These are phyloP conservation scores for Vitis cinerea DNA, from an alignment of 164 flowering plant genomes.

Conservation along the genomic window DNA sequence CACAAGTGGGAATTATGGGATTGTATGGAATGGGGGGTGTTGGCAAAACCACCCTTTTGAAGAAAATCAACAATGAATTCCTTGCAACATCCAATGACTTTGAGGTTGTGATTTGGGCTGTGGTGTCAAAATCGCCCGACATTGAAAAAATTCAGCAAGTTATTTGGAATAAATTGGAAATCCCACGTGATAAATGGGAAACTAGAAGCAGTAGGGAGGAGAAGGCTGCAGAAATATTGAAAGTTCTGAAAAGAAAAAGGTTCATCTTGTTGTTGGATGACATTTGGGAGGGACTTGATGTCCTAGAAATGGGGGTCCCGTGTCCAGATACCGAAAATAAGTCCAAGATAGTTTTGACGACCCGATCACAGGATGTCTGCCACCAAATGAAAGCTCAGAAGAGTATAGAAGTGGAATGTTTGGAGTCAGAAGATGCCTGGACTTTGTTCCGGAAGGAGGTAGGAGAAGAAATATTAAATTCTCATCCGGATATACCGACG, in stretches of 20 bases:
- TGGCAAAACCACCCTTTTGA: neutral
- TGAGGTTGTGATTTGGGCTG: neutral
- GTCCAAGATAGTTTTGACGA: slow-evolving; percentile 8
- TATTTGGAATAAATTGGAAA: neutral
- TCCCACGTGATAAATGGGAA: neutral
- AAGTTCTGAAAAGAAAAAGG: neutral
- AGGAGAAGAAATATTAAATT: slow-evolving; percentile 6
- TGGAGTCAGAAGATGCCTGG: slow-evolving; percentile 9
- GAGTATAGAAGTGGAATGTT: slow-evolving; percentile 6
- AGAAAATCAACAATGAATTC: neutral
- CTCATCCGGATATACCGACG: slow-evolving; percentile 7
- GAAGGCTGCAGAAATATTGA: neutral
- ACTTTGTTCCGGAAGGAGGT: slow-evolving; percentile 10
- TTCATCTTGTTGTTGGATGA: slow-evolving; percentile 14
- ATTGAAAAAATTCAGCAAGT: neutral
- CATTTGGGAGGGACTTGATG: slow-evolving; percentile 1
- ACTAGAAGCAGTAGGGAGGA: neutral
- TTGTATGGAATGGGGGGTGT: neutral
- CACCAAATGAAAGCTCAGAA: slow-evolving; percentile 13
- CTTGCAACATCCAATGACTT: neutral
- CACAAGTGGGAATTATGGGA: neutral
- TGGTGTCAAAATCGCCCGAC: neutral
- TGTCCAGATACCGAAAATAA: neutral
- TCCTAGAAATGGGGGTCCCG: neutral
- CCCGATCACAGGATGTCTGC: slow-evolving; percentile 12